These are phyloP conservation scores for Polytrichum commune DNA, from an alignment of 225 moss, liverwort and hornwort species.

Conservation along the genomic window DNA sequence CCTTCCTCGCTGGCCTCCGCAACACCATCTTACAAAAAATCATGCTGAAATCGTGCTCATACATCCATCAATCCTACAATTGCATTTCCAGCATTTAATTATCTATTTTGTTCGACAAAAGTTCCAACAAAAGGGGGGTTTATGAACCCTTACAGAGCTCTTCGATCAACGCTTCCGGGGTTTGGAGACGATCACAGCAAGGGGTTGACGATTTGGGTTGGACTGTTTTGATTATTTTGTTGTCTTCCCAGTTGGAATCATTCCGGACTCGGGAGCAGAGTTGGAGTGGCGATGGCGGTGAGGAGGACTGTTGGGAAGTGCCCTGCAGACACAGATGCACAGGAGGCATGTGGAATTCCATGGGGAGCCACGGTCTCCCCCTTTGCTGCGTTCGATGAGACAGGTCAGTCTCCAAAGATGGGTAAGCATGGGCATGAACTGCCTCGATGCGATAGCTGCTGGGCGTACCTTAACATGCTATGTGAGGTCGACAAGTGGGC, in stretches of 20 bases:
- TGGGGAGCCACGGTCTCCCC: conserved; percentile 90
- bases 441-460: conserved; percentile 94
- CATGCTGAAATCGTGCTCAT: too few relatives aligned
- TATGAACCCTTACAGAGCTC: too few relatives aligned
- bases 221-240: too few relatives aligned
- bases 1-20: too few relatives aligned
- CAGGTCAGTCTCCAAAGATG: conserved; percentile 51
- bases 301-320: conserved; percentile 66
- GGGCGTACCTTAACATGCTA: conserved; percentile 82
- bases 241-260: background rate
- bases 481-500: conserved; percentile 89
- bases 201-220: too few relatives aligned
- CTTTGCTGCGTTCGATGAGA: conserved; percentile 81
- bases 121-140: too few relatives aligned
- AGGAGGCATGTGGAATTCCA: conserved; percentile 90
- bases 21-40: too few relatives aligned
- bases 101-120: too few relatives aligned
- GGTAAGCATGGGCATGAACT: conserved; percentile 69
- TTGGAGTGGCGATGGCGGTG: conserved; percentile 62
- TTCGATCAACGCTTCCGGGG: too few relatives aligned
- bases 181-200: too few relatives aligned
- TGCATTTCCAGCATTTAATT: too few relatives aligned
- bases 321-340: conserved; percentile 77
- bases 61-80: too few relatives aligned
- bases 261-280: background rate